phyloP scores from a whole-genome alignment of 176 grass and related monocot genomes.

The Bolboschoenus planiculmis region DNA sequence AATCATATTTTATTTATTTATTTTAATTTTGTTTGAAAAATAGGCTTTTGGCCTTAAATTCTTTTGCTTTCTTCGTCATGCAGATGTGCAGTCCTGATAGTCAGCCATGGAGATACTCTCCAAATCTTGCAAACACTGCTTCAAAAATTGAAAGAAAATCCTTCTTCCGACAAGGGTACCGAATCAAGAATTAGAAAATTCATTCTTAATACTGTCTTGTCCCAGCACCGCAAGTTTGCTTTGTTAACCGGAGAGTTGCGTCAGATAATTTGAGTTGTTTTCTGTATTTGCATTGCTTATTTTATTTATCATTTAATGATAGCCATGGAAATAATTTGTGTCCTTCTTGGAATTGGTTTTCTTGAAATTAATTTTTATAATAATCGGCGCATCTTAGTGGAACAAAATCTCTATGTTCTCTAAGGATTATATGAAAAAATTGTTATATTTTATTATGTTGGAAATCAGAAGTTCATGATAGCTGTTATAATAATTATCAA shows the following conservation, averaged over 20 bases:
- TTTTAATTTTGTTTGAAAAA: neutral
- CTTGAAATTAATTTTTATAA: neutral
- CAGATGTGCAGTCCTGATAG: conserved; percentile 55
- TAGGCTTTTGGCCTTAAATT: neutral
- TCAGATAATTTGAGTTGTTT: conserved; percentile 27
- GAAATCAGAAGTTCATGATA: no score
- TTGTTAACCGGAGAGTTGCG: conserved; percentile 63
- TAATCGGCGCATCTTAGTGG: neutral
- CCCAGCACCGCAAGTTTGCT: conserved; percentile 58
- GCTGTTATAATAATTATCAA: no score
- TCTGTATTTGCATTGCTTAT: neutral
- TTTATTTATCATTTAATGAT: neutral
- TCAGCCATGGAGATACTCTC: conserved; percentile 82
- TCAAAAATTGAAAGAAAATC: conserved; percentile 32
- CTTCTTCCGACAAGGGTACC: conserved; percentile 27
- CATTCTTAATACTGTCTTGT: conserved; percentile 29
- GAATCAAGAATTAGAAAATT: conserved; percentile 26
- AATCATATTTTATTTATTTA: no score
- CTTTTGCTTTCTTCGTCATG: conserved; percentile 6
- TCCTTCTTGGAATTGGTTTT: neutral
- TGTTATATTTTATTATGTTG: neutral
- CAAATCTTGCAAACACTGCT: conserved; percentile 86
- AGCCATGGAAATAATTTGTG: neutral
- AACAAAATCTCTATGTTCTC: neutral
- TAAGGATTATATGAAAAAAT: neutral